phyloP scores from a whole-genome alignment of 176 grass and related monocot genomes.

The Avena sativa region DNA sequence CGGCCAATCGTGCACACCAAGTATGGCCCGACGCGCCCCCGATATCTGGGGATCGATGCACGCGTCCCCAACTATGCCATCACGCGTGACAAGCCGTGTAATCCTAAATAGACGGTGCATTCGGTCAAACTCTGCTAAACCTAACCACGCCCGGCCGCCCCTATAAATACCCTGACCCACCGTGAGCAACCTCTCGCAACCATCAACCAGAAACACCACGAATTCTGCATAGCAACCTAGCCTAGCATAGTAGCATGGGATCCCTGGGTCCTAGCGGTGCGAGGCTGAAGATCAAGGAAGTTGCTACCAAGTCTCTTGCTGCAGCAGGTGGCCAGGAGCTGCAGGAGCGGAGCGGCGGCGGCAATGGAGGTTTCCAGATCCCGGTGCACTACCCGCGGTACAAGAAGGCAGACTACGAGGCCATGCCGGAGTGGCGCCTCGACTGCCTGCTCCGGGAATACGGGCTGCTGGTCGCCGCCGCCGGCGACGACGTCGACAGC shows the following conservation, averaged over 20 bases:
- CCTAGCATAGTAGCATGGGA: slow-evolving; percentile 12
- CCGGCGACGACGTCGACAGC: background rate
- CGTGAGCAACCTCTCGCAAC: background rate
- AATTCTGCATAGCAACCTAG: background rate
- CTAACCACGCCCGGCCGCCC: background rate
- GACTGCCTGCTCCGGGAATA: slow-evolving; percentile 73
- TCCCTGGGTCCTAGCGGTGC: slow-evolving; percentile 36
- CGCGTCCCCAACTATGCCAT: slow-evolving; percentile 14
- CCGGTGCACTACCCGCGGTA: slow-evolving; percentile 75
- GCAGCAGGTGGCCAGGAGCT: background rate
- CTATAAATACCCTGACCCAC: slow-evolving; percentile 38
- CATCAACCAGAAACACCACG: background rate
- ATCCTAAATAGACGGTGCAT: background rate
- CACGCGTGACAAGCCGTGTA: background rate
- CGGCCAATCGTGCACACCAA: slow-evolving; percentile 30
- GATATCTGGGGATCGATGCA: background rate
- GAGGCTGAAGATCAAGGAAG: background rate
- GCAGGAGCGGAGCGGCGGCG: no score
- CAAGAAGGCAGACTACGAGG: slow-evolving; percentile 73
- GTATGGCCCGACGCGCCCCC: no score
- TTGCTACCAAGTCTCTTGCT: background rate
- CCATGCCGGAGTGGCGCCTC: slow-evolving; percentile 80
- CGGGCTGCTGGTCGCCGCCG: slow-evolving; percentile 9
- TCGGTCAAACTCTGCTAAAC: background rate
- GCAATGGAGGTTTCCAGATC: slow-evolving; percentile 54